Evolutionary conservation across 441 rosid genomes (phyloP).

Genomic region (Syzygium syzygioides): DNA sequence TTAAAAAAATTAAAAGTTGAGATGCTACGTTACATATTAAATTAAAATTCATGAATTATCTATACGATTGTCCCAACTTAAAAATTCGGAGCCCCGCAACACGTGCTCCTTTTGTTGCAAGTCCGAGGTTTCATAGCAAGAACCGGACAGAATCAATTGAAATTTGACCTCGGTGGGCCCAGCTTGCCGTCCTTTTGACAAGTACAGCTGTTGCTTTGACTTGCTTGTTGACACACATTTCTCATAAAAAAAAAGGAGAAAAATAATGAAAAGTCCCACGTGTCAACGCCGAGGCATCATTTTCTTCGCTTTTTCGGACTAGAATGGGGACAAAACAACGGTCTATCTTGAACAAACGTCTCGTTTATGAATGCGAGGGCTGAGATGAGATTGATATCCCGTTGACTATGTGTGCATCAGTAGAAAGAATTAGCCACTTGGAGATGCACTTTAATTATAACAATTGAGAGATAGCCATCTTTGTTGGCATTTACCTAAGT

Average conservation of each 20-base stretch:
- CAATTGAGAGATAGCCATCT: neutral
- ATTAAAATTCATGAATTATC: too few species aligned
- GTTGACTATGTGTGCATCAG: neutral
- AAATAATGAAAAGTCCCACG: neutral
- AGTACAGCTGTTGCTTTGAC: neutral
- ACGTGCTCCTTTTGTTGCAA: neutral
- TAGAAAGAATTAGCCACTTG: neutral
- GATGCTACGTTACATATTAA: too few species aligned
- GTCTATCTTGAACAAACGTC: neutral
- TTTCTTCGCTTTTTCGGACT: neutral
- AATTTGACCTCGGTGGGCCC: neutral
- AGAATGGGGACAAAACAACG: neutral
- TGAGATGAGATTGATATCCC: neutral
- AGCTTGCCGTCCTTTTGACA: neutral
- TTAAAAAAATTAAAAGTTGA: too few species aligned
- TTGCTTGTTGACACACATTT: neutral
- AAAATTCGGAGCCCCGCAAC: neutral
- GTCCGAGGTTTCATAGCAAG: neutral
- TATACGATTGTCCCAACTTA: neutral
- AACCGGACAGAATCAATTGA: neutral
- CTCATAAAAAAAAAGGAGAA: neutral
- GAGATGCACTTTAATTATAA: neutral
- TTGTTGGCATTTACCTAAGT: neutral
- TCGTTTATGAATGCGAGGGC: neutral
- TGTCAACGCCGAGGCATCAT: neutral